Percentiles rank a stretch among this genome's conserved stretches.
These are phyloP conservation scores for Galerina marginata DNA, from an alignment of 768 basidiomycete genomes.

Conservation along the genomic window DNA sequence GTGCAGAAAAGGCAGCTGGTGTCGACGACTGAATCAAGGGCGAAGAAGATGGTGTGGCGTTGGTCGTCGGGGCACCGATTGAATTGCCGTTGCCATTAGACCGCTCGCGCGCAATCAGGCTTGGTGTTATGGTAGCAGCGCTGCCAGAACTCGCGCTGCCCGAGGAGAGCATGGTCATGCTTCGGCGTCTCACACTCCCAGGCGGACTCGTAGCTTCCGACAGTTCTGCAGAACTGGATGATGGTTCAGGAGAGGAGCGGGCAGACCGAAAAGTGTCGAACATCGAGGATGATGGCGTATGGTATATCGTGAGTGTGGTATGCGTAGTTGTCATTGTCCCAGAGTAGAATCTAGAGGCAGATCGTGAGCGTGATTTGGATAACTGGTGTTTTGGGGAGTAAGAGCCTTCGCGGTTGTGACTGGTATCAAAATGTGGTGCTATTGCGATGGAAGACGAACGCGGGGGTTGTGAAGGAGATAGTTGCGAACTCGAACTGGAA, in stretches of 20 bases:
- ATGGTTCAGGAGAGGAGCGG: constrained; percentile 56
- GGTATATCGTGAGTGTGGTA: constrained; percentile 67
- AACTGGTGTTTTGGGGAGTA: constrained; percentile 35
- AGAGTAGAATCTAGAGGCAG: constrained; percentile 45
- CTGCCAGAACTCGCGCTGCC: constrained; percentile 52
- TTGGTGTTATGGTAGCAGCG: constrained; percentile 63
- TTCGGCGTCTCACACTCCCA: constrained; percentile 25
- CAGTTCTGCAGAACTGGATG: not conserved
- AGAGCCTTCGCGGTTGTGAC: constrained; percentile 23
- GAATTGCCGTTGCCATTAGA: not conserved
- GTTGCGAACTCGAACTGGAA: constrained; percentile 1
- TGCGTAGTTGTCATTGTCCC: constrained; percentile 64
- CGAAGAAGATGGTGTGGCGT: constrained; percentile 21
- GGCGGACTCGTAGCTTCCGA: constrained; percentile 13
- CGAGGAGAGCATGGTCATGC: constrained; percentile 32
- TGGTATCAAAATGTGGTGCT: constrained; percentile 16
- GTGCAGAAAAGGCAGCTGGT: constrained; percentile 5
- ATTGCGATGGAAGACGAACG: constrained; percentile 37
- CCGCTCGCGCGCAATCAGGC: constrained; percentile 51
- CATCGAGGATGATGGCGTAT: constrained; percentile 82
- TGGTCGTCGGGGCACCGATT: constrained; percentile 11
- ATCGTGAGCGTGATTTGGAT: constrained; percentile 52
- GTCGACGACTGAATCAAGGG: constrained; percentile 6
- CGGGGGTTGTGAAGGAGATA: constrained; percentile 7
- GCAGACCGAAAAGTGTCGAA: constrained; percentile 70